Base-by-base conservation (phyloP, 495 filamentous ascomycete genomes). In the Diplogelasinospora grovesii region DNA sequence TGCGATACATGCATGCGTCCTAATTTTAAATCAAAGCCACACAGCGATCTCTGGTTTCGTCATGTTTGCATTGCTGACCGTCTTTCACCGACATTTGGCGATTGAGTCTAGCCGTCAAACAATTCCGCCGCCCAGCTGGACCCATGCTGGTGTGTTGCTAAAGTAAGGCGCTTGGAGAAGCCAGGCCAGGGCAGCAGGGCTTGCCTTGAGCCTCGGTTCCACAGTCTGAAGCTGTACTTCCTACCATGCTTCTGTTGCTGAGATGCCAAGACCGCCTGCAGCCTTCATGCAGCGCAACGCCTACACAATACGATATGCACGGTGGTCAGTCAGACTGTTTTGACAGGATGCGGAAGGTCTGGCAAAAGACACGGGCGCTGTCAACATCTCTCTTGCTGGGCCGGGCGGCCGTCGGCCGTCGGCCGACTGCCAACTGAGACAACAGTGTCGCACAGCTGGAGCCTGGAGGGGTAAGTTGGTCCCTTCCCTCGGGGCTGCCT, bases 211-310 rank as follows among this genome's bases (percentile, higher is more conserved):
- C 23, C 24, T 43, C 22, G 32, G 23, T 22, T 38, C 10, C 33
- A 22, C 33, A 16, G 11, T 16, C 33, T 14, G 33, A n/a, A n/a
- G n/a, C n/a, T n/a, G n/a, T n/a, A n/a, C n/a, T n/a, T n/a, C n/a
- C n/a, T n/a, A n/a, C n/a, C n/a, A n/a, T n/a, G n/a, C n/a, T n/a
- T n/a, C n/a, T n/a, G 28, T 5, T 13, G n/a, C 31, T 15, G 7
- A 21, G 30, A 22, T 28, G 41, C 30, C 31, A 43, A 29, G 31
- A 26, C 31, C 11, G 28, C 10, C 32, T 20, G 32, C 23, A 43
- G 41, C 31, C 41, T 21, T 43, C 43, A 33, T 34, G 43, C 36
- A 36, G 43, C 24, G 20, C 28, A 32, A 45, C 34, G 15, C 33
- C 42, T 30, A 36, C 41, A 13, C 3, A 37, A 46, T 27, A 35